phyloP scores from a whole-genome alignment of 2,329 filamentous ascomycete genomes.

The Pseudopyricularia cyperi region DNA sequence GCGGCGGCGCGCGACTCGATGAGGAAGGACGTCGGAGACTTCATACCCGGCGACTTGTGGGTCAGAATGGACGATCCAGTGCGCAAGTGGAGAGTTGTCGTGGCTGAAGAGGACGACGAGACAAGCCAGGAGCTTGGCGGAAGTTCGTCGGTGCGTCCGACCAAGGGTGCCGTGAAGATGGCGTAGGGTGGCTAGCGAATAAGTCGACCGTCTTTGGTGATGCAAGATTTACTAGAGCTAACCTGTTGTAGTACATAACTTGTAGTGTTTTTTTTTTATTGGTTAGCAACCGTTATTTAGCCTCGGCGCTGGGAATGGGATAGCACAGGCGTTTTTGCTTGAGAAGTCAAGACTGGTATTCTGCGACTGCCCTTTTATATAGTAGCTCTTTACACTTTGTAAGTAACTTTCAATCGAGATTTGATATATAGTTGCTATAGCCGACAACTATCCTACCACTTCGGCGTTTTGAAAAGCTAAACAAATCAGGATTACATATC shows the following conservation, averaged over 20 bases:
- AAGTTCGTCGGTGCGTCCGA: not conserved
- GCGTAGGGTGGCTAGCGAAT: not conserved
- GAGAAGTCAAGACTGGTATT: not conserved
- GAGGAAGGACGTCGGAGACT: conserved; percentile 70
- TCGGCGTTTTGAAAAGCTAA: too few relatives aligned
- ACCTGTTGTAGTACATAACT: not conserved
- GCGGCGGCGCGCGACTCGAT: conserved; percentile 63
- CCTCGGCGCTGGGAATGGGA: not conserved
- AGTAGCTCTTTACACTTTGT: not conserved
- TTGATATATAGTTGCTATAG: too few relatives aligned
- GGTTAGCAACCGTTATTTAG: not conserved
- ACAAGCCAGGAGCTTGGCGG: not conserved
- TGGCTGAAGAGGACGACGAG: not conserved
- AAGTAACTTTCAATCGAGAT: too few relatives aligned
- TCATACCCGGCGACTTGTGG: conserved; percentile 80
- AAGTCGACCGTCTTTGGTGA: not conserved
- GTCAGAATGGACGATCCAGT: conserved; percentile 54
- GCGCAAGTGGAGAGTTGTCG: conserved; percentile 35
- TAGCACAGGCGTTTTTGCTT: not conserved
- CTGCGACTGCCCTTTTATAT: not conserved
- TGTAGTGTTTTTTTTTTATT: not conserved
- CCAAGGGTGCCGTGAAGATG: not conserved
- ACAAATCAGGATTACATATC: too few relatives aligned
- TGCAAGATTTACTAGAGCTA: too few relatives aligned
- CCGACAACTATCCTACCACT: too few relatives aligned